These are phyloP conservation scores for Tetrapisispora taiwanensis DNA, from an alignment of 805 yeast genomes.

Conservation along the genomic window DNA sequence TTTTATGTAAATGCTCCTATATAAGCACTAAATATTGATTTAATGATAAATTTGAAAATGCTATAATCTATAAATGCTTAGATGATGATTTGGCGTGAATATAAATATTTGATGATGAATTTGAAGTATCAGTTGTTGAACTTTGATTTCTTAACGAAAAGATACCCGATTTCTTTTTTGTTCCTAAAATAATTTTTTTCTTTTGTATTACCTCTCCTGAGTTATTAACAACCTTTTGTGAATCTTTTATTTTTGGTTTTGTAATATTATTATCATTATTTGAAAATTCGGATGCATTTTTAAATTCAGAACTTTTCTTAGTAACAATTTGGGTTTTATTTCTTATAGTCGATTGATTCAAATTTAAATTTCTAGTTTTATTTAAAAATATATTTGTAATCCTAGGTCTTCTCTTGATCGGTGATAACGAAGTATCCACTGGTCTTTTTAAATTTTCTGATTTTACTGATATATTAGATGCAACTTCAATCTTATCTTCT, in stretches of 20 bases:
- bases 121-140: background rate
- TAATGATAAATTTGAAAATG: background rate
- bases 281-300: too few relatives aligned
- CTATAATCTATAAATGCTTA: background rate
- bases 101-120: background rate
- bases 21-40: background rate
- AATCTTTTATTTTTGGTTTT: too few relatives aligned
- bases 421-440: background rate
- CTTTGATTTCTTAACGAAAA: conserved; percentile 5
- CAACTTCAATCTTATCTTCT: background rate
- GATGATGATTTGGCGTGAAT: background rate
- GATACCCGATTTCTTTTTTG: conserved; percentile 16
- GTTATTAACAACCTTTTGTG: background rate
- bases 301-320: background rate
- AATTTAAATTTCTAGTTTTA: background rate
- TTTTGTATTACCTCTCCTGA: background rate
- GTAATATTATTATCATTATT: too few relatives aligned
- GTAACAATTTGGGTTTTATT: background rate
- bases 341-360: background rate
- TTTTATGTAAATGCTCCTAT: too few relatives aligned
- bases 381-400: background rate
- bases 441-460: background rate
- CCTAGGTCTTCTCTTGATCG: background rate
- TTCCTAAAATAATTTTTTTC: background rate
- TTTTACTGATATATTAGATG: background rate